Conservation (phyloP, 257 asterid species). For the Solanum dulcamara region DNA sequence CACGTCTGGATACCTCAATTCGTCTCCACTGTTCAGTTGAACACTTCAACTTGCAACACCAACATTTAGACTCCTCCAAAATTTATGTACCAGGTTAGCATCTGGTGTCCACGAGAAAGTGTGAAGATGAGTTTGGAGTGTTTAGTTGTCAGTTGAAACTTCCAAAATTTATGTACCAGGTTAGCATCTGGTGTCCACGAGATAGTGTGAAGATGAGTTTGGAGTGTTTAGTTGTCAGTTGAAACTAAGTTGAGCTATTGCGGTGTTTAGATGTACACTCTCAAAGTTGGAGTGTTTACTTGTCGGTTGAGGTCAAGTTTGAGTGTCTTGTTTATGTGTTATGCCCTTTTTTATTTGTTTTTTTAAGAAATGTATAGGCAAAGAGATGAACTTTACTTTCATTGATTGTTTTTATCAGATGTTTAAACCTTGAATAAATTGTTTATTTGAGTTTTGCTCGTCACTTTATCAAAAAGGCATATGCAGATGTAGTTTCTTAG, state of each 20-base stretch:
- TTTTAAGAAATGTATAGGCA: not conserved
- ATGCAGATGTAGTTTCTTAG: not conserved
- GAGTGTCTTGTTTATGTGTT: not conserved
- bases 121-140: too few relatives aligned
- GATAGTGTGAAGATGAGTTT: not conserved
- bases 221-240: not conserved
- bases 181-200: too few relatives aligned
- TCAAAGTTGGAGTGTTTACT: not conserved
- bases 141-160: too few relatives aligned
- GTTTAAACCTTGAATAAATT: not conserved
- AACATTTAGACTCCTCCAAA: too few relatives aligned
- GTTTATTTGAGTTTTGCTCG: not conserved
- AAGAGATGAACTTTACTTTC: not conserved
- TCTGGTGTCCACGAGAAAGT: too few relatives aligned
- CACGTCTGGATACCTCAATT: too few relatives aligned
- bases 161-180: too few relatives aligned
- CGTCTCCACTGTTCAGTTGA: too few relatives aligned
- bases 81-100: too few relatives aligned
- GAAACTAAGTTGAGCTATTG: not conserved
- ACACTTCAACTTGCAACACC: too few relatives aligned
- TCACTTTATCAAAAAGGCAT: not conserved
- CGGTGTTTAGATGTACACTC: not conserved
- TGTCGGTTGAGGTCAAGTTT: not conserved
- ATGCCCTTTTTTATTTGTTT: not conserved
- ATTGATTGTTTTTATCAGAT: not conserved